A percentile compares a stretch with the other conserved stretches of the same genome.
Evolutionary conservation across 2,329 filamentous ascomycete species (phyloP).

Genomic region (Lecanicillium sp.): DNA sequence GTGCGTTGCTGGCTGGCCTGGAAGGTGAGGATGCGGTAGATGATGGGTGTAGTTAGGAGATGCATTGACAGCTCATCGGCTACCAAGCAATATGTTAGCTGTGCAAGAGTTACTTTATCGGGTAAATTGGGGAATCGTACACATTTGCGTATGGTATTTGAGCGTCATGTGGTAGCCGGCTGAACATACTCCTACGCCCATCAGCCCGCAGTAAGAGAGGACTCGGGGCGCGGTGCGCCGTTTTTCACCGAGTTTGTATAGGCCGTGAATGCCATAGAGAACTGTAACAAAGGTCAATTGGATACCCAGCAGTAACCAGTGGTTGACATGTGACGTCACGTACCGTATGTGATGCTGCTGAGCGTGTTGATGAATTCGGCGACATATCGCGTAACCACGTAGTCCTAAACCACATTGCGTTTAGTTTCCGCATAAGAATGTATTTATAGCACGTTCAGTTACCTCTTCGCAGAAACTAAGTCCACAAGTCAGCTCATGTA

Average conservation of each 20-base stretch:
- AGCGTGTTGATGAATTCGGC: conserved; percentile 37
- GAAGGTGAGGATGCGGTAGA: conserved; percentile 31
- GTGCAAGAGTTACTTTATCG: too few species aligned
- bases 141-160: conserved; percentile 27
- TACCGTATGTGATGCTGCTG: conserved; percentile 29
- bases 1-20: conserved; percentile 18
- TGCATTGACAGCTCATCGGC: conserved; percentile 34
- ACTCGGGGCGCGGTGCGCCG: conserved; percentile 17
- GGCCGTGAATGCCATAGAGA: conserved; percentile 28
- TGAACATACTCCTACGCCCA: conserved; percentile 25
- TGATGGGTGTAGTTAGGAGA: conserved; percentile 27
- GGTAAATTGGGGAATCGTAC: conserved; percentile 10
- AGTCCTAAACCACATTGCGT: conserved; percentile 23
- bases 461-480: too few species aligned
- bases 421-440: too few species aligned
- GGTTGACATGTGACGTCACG: background rate
- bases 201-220: conserved; percentile 28
- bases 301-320: too few species aligned
- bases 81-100: conserved; percentile 7
- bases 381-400: conserved; percentile 32
- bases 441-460: too few species aligned
- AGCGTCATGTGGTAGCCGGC: conserved; percentile 25
- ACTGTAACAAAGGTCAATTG: conserved; percentile 18
- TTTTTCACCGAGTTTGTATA: conserved; percentile 15
- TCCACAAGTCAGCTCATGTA: too few species aligned